Percentiles rank a stretch among this genome's conserved stretches.
phyloP scores from a whole-genome alignment of 345 rosid species.

The Dipteronia dyeriana region DNA sequence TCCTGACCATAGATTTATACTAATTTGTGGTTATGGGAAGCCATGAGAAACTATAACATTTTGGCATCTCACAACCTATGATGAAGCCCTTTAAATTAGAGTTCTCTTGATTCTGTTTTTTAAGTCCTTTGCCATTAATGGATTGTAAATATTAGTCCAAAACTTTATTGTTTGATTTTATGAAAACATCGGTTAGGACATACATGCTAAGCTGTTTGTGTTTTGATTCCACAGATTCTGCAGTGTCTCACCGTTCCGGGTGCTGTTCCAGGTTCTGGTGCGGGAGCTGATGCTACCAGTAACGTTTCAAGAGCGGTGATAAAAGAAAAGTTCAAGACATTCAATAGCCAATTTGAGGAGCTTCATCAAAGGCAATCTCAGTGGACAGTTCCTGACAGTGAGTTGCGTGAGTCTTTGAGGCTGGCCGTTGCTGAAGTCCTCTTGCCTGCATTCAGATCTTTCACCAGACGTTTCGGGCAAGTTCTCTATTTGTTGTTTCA shows the following conservation, averaged over 20 bases:
- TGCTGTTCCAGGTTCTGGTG: slow-evolving; percentile 26
- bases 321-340: slow-evolving; percentile 91
- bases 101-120: background rate
- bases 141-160: background rate
- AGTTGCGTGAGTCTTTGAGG: slow-evolving; percentile 83
- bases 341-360: slow-evolving; percentile 87
- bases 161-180: background rate
- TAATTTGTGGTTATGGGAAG: background rate
- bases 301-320: slow-evolving; percentile 70
- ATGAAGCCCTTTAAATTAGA: background rate
- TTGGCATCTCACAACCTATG: background rate
- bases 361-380: slow-evolving; percentile 91
- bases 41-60: background rate
- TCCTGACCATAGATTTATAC: background rate
- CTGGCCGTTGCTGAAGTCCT: slow-evolving; percentile 98
- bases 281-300: slow-evolving; percentile 36
- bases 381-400: slow-evolving; percentile 98
- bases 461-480: slow-evolving; percentile 82
- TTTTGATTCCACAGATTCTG: slow-evolving; percentile 65
- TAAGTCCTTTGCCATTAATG: background rate
- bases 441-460: slow-evolving; percentile 93
- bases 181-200: background rate
- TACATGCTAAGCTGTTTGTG: slow-evolving; percentile 15
- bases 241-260: slow-evolving; percentile 84
- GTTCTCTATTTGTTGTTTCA: slow-evolving; percentile 16